Conservation (phyloP, 2,329 filamentous ascomycete genomes). For the Cercospora sojina region DNA sequence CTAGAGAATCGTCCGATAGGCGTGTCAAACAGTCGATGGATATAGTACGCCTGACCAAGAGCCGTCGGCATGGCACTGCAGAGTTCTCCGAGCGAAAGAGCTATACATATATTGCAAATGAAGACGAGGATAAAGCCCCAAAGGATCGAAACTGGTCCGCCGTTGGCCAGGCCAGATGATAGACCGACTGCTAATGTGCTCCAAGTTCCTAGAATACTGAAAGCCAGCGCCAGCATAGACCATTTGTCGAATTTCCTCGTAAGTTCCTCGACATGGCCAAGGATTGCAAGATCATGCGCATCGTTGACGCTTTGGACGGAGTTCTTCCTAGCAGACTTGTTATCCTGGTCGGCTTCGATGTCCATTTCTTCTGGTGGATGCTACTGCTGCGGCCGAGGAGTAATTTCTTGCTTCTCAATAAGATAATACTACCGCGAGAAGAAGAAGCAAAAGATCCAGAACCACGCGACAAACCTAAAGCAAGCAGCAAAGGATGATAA, state of each 20-base stretch:
- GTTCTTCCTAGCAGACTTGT: constrained; percentile 8
- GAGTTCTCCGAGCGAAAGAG: constrained; percentile 56
- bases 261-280: constrained; percentile 47
- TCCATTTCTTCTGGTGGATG: constrained; percentile 8
- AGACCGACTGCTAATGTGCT: constrained; percentile 57
- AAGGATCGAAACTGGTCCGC: constrained; percentile 55
- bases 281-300: constrained; percentile 43
- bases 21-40: constrained; percentile 45
- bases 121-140: constrained; percentile 58
- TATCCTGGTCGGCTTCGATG: constrained; percentile 9
- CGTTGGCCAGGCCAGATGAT: constrained; percentile 54
- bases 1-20: constrained; percentile 51
- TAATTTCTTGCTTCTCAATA: background rate
- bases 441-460: background rate
- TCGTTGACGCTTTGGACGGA: constrained; percentile 30
- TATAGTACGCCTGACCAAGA: constrained; percentile 61
- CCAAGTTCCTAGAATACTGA: constrained; percentile 59
- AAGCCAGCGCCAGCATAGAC: constrained; percentile 59
- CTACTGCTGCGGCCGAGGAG: background rate
- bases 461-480: constrained; percentile 4
- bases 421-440: background rate
- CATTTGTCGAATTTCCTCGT: constrained; percentile 53
- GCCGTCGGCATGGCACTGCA: constrained; percentile 61
- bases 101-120: constrained; percentile 52
- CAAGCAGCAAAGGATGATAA: constrained; percentile 3